These are phyloP conservation scores for Lepidium campestre DNA, from an alignment of 441 rosid genomes.

Conservation along the genomic window DNA sequence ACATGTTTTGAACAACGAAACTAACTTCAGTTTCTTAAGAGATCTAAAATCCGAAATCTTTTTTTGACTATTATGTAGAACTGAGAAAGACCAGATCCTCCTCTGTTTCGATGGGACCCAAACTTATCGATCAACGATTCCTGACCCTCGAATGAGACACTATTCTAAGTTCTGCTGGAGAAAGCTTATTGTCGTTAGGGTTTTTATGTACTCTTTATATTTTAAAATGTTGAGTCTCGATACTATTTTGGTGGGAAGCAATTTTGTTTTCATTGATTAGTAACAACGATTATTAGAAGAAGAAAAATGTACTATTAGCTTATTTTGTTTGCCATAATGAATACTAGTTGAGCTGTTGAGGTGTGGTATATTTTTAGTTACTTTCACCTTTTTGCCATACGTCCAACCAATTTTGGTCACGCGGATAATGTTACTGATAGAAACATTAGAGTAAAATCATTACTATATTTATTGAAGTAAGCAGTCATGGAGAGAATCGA, in stretches of 20 bases:
- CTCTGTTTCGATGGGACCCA: not conserved
- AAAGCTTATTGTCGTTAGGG: not conserved
- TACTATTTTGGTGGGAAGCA: not conserved
- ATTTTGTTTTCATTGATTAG: not conserved
- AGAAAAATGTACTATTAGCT: not conserved
- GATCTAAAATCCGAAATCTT: not conserved
- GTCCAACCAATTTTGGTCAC: too few relatives aligned
- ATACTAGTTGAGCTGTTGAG: not conserved
- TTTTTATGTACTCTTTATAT: slow-evolving; percentile 2
- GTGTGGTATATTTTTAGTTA: not conserved
- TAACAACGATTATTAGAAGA: not conserved
- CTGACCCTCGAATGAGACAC: not conserved
- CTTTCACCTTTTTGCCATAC: not conserved
- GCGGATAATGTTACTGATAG: too few relatives aligned
- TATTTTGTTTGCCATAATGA: not conserved
- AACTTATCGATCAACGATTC: not conserved
- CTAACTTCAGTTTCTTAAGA: slow-evolving; percentile 40
- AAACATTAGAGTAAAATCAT: too few relatives aligned
- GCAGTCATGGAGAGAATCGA: too few relatives aligned
- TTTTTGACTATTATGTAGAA: not conserved
- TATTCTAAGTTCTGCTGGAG: slow-evolving; percentile 9
- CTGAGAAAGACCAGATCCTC: not conserved
- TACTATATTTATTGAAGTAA: too few relatives aligned
- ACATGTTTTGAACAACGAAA: not conserved
- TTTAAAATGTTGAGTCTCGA: not conserved